These are phyloP conservation scores for Euphrasia arctica DNA, from an alignment of 305 asterid genomes.

Conservation along the genomic window DNA sequence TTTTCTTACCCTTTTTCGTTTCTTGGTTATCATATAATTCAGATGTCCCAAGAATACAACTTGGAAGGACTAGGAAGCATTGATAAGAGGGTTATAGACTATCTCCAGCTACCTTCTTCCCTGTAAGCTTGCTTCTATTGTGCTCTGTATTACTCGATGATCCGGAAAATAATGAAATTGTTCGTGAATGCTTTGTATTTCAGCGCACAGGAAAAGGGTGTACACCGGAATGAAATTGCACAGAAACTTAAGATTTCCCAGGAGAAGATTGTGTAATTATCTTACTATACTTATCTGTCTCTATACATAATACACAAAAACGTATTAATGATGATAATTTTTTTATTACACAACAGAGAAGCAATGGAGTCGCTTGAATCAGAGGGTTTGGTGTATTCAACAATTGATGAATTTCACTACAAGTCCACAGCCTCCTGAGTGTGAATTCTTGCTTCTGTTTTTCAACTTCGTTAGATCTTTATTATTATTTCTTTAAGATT, in stretches of 20 bases:
- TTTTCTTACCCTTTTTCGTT: not conserved
- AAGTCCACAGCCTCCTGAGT: constrained; percentile 52
- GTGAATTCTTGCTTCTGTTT: not conserved
- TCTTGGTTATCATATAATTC: constrained; percentile 6
- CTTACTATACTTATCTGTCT: constrained; percentile 27
- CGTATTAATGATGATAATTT: no score
- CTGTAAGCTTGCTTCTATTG: constrained; percentile 43
- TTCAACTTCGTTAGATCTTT: no score
- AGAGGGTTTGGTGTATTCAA: constrained; percentile 76
- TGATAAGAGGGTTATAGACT: constrained; percentile 64
- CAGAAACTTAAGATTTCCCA: constrained; percentile 56
- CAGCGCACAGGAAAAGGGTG: constrained; percentile 70
- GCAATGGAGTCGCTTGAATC: constrained; percentile 57
- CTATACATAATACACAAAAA: no score
- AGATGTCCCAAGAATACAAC: constrained; percentile 57
- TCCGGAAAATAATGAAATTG: not conserved
- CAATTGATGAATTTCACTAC: constrained; percentile 79
- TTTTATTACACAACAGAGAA: constrained; percentile 43
- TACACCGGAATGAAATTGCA: constrained; percentile 70
- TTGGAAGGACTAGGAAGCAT: constrained; percentile 66
- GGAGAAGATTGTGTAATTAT: constrained; percentile 57
- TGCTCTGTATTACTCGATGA: not conserved
- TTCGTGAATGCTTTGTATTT: constrained; percentile 12
- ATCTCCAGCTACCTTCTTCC: constrained; percentile 61
- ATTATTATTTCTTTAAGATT: no score